Percentiles rank a stretch among this genome's conserved stretches.
These are phyloP conservation scores for Sclerospora graminicola DNA, from an alignment of 352 stramenopile species.

Conservation along the genomic window DNA sequence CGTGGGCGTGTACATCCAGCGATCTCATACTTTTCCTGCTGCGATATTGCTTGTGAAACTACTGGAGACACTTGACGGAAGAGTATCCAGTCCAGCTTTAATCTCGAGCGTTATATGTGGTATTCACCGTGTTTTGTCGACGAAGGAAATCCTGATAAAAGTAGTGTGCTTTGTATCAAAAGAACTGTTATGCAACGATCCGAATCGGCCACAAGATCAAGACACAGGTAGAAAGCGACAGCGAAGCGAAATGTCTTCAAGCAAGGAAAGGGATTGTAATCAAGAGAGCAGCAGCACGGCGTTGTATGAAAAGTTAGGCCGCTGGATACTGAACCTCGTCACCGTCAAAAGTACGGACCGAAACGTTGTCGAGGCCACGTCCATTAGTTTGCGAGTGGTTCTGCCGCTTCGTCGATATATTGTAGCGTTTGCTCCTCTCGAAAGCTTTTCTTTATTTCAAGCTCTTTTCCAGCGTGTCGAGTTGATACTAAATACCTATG, in stretches of 20 bases:
- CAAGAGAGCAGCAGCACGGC: slow-evolving; percentile 7
- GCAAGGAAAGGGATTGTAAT: neutral
- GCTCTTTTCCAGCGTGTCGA: slow-evolving; percentile 38
- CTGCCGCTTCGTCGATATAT: slow-evolving; percentile 41
- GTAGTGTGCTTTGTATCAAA: slow-evolving; percentile 18
- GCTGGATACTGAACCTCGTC: slow-evolving; percentile 33
- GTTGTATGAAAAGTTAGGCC: slow-evolving; percentile 24
- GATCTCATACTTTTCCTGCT: slow-evolving; percentile 11
- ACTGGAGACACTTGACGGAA: slow-evolving; percentile 14
- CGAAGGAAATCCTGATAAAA: slow-evolving; percentile 17
- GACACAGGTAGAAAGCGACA: slow-evolving; percentile 17
- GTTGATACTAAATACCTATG: slow-evolving; percentile 28
- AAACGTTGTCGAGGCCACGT: slow-evolving; percentile 23
- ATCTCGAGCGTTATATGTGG: slow-evolving; percentile 13
- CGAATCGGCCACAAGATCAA: slow-evolving; percentile 5
- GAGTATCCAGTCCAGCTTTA: slow-evolving; percentile 6
- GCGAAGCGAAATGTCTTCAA: slow-evolving; percentile 7
- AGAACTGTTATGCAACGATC: slow-evolving; percentile 4
- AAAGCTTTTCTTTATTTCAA: slow-evolving; percentile 30
- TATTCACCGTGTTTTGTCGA: slow-evolving; percentile 16
- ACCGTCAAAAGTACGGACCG: slow-evolving; percentile 22
- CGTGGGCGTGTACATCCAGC: slow-evolving; percentile 14
- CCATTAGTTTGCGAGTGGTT: slow-evolving; percentile 27
- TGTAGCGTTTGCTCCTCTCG: slow-evolving; percentile 19
- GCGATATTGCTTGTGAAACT: slow-evolving; percentile 20